Conservation (phyloP, 2,329 filamentous ascomycete species). For the Sphaceloma murrayae region DNA sequence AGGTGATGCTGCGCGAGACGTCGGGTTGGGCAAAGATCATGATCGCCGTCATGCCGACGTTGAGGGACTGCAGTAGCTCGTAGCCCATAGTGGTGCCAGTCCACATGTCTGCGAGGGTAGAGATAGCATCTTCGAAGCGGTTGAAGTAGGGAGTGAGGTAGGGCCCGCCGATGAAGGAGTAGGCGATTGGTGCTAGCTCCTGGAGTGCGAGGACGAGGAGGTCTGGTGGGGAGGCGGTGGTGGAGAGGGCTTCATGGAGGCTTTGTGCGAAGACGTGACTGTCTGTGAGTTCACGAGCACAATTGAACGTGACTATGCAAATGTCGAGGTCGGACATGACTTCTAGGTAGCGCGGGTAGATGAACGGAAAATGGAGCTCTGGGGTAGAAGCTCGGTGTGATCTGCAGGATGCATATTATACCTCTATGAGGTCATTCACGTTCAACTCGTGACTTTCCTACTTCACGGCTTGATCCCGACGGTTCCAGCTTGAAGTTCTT, state of each 20-base stretch:
- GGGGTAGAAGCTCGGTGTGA: background rate
- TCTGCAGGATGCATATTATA: too few relatives aligned
- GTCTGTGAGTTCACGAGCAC: conserved; percentile 62
- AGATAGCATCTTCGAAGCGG: conserved; percentile 59
- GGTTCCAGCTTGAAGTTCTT: too few relatives aligned
- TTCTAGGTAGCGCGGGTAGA: background rate
- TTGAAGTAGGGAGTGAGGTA: conserved; percentile 68
- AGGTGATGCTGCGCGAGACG: conserved; percentile 47
- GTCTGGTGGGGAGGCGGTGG: conserved; percentile 49
- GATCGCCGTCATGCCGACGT: conserved; percentile 82
- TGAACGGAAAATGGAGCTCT: background rate
- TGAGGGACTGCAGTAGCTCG: conserved; percentile 58
- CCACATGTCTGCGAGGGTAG: conserved; percentile 35
- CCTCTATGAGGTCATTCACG: conserved; percentile 4
- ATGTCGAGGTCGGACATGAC: conserved; percentile 47
- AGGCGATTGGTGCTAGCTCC: conserved; percentile 76
- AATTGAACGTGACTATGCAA: conserved; percentile 85
- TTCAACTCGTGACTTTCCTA: too few relatives aligned
- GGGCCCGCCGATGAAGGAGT: conserved; percentile 76
- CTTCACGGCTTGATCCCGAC: too few relatives aligned
- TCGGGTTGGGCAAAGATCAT: conserved; percentile 68
- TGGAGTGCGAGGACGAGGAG: conserved; percentile 64
- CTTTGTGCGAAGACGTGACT: conserved; percentile 56
- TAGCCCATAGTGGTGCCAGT: conserved; percentile 47
- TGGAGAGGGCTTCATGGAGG: conserved; percentile 41